phyloP scores from a whole-genome alignment of 257 asterid species.

The Scutellaria baicalensis region DNA sequence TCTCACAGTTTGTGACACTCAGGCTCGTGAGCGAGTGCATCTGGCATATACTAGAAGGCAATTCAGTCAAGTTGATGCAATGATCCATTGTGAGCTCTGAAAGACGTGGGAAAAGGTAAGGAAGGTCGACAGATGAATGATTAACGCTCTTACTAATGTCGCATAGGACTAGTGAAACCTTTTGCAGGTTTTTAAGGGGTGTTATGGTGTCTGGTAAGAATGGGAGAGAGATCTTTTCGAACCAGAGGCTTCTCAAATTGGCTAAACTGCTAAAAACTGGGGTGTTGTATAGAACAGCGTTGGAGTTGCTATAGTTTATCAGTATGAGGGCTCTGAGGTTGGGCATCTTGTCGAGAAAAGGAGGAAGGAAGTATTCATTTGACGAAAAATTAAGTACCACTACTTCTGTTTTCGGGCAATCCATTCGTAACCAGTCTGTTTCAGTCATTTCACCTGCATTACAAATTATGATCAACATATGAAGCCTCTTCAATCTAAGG shows the following conservation, averaged over 20 bases:
- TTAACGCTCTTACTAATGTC: slow-evolving; percentile 44
- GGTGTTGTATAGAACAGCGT: slow-evolving; percentile 44
- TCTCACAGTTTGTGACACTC: slow-evolving; percentile 80
- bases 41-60: slow-evolving; percentile 54
- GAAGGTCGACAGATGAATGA: slow-evolving; percentile 37
- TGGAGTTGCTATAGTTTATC: slow-evolving; percentile 55
- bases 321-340: slow-evolving; percentile 69
- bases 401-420: slow-evolving; percentile 85
- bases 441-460: slow-evolving; percentile 67
- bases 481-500: background rate
- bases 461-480: background rate
- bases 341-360: slow-evolving; percentile 69
- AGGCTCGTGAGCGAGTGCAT: slow-evolving; percentile 60
- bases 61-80: slow-evolving; percentile 62
- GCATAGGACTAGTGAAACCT: slow-evolving; percentile 67
- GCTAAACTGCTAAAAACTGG: slow-evolving; percentile 52
- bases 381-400: slow-evolving; percentile 74
- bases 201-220: slow-evolving; percentile 47
- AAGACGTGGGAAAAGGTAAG: slow-evolving; percentile 68
- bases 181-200: slow-evolving; percentile 53
- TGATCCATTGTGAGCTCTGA: slow-evolving; percentile 81
- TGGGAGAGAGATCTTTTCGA: slow-evolving; percentile 64
- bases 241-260: slow-evolving; percentile 80
- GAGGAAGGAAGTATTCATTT: slow-evolving; percentile 57
- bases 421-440: slow-evolving; percentile 71